A percentile compares a stretch with the other conserved stretches of the same genome.
These are phyloP conservation scores for Xylariales sp. DNA, from an alignment of 2,329 filamentous ascomycete species.

Conservation along the genomic window DNA sequence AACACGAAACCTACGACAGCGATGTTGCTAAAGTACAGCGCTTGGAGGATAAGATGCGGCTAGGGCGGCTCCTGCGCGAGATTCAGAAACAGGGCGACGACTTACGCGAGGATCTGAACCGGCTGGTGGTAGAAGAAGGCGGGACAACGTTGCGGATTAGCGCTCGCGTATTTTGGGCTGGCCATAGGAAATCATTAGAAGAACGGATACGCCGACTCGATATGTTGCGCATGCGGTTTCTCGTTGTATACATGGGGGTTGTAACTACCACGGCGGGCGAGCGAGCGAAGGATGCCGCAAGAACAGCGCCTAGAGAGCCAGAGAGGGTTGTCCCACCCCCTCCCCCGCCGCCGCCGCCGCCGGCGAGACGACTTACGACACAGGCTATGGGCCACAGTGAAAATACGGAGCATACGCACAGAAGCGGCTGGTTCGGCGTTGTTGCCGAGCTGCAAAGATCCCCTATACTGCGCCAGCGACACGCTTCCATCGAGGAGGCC, in stretches of 20 bases:
- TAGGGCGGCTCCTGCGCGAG: conserved; percentile 68
- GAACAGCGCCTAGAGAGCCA: conserved; percentile 43
- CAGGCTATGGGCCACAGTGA: conserved; percentile 66
- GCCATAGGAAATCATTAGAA: conserved; percentile 64
- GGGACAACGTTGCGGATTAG: conserved; percentile 58
- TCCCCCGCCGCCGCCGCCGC: conserved; percentile 44
- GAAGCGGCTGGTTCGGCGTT: conserved; percentile 71
- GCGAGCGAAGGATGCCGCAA: conserved; percentile 50
- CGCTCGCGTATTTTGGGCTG: conserved; percentile 69
- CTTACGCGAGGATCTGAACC: conserved; percentile 69
- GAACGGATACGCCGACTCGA: conserved; percentile 69
- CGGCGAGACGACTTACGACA: conserved; percentile 65
- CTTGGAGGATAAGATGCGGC: conserved; percentile 71
- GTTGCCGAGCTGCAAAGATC: conserved; percentile 71
- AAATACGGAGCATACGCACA: conserved; percentile 59
- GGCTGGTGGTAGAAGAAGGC: conserved; percentile 60
- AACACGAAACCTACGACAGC: conserved; percentile 73
- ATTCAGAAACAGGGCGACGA: conserved; percentile 71
- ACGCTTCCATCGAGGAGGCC: conserved; percentile 70
- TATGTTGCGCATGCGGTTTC: conserved; percentile 71
- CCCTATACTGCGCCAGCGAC: conserved; percentile 69
- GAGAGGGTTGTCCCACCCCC: conserved; percentile 47
- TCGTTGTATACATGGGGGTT: conserved; percentile 73
- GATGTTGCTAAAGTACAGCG: conserved; percentile 68
- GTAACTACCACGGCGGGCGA: conserved; percentile 56